A percentile compares a stretch with the other conserved stretches of the same genome.
Evolutionary conservation across 257 asterid species (phyloP).

Genomic region (Craterostigma plantagineum): DNA sequence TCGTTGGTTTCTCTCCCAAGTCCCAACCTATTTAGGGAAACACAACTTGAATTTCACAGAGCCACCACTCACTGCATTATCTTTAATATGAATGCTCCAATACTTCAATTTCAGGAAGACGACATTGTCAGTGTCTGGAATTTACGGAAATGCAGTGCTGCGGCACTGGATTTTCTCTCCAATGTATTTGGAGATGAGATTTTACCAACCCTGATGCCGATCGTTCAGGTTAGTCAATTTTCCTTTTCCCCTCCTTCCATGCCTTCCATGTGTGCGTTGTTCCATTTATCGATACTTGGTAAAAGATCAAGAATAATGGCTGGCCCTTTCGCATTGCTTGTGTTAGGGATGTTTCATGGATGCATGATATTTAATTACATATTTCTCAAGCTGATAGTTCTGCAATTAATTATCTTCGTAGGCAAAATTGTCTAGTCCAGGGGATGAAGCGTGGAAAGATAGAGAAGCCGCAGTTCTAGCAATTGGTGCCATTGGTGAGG

Average conservation of each 20-base stretch:
- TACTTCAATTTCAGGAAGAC: slow-evolving; percentile 60
- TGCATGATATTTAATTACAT: background rate
- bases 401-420: slow-evolving; percentile 17
- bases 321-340: too few species aligned
- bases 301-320: too few species aligned
- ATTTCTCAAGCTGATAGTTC: background rate
- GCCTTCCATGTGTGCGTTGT: background rate
- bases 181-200: slow-evolving; percentile 55
- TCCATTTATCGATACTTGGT: too few species aligned
- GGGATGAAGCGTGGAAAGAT: slow-evolving; percentile 93
- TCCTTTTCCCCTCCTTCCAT: background rate
- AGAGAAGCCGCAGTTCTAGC: slow-evolving; percentile 99
- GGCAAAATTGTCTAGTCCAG: slow-evolving; percentile 52
- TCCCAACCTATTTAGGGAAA: too few species aligned
- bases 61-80: background rate
- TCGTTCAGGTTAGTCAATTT: slow-evolving; percentile 36
- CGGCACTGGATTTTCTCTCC: slow-evolving; percentile 47
- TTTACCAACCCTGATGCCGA: slow-evolving; percentile 78
- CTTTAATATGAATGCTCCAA: slow-evolving; percentile 26
- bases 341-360: too few species aligned
- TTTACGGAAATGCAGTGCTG: slow-evolving; percentile 88
- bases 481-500: slow-evolving; percentile 96
- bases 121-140: slow-evolving; percentile 82
- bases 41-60: too few species aligned
- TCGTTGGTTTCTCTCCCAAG: too few species aligned